These are phyloP conservation scores for Circinella minor DNA, from an alignment of 371 early-diverging fungal species.

Conservation along the genomic window DNA sequence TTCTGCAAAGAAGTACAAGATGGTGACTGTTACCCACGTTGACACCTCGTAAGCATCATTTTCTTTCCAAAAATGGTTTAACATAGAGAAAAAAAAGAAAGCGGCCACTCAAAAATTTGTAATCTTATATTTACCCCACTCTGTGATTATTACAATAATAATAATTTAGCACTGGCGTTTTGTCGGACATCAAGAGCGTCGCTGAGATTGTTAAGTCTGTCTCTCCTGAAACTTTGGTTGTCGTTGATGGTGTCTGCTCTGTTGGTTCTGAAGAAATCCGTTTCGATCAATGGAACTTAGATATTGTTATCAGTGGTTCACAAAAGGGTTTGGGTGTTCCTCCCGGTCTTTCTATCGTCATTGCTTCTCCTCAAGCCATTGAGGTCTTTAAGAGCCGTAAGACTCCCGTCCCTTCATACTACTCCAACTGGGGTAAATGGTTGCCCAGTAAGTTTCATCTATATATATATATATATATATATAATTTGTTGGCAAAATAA, in stretches of 20 bases:
- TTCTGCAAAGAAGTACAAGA: constrained; percentile 71
- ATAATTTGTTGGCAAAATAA: not conserved
- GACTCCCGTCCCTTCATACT: constrained; percentile 75
- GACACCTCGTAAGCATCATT: constrained; percentile 83
- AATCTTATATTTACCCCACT: too few species aligned
- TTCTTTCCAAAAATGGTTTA: not conserved
- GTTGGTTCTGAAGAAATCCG: constrained; percentile 92
- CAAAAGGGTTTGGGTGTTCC: constrained; percentile 96
- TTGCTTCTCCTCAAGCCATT: constrained; percentile 78
- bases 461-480: not conserved
- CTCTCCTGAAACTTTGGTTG: constrained; percentile 89
- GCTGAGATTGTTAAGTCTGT: constrained; percentile 73
- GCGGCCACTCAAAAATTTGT: too few species aligned
- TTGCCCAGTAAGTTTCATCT: constrained; percentile 65
- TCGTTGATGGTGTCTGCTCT: constrained; percentile 96
- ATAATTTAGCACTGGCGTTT: constrained; percentile 75
- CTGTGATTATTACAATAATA: not conserved
- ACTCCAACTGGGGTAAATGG: constrained; percentile 86
- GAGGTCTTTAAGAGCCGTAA: constrained; percentile 73
- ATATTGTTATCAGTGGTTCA: constrained; percentile 88
- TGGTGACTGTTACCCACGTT: constrained; percentile 93
- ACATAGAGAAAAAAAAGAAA: not conserved
- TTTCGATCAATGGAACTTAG: constrained; percentile 92
- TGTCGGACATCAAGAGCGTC: constrained; percentile 81
- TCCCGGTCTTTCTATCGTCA: constrained; percentile 85